Conservation (phyloP, 768 basidiomycete genomes). For the Candolleomyces aberdarensis region DNA sequence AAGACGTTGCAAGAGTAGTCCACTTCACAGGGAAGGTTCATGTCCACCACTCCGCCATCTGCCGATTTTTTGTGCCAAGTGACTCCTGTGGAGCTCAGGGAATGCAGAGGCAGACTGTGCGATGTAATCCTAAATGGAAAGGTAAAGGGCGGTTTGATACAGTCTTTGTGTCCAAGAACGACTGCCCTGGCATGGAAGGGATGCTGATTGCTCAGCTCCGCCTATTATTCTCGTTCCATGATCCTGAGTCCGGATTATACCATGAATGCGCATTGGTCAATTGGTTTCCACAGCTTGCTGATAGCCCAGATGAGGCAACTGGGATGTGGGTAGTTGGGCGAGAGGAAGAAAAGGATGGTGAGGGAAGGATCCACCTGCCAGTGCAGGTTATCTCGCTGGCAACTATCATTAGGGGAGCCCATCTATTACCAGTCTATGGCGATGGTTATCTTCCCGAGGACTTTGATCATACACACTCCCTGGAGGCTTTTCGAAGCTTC, state of each 20-base stretch:
- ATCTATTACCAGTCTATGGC: slow-evolving; percentile 18
- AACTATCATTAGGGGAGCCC: neutral
- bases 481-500: slow-evolving; percentile 21
- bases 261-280: slow-evolving; percentile 25
- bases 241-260: neutral
- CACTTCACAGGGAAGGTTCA: slow-evolving; percentile 14
- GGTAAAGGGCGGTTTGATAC: neutral
- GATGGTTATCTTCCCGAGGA: slow-evolving; percentile 10
- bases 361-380: neutral
- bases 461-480: slow-evolving; percentile 16
- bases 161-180: slow-evolving; percentile 21
- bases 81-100: slow-evolving; percentile 24
- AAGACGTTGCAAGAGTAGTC: slow-evolving; percentile 11
- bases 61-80: slow-evolving; percentile 25
- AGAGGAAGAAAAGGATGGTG: slow-evolving; percentile 5
- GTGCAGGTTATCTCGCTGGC: slow-evolving; percentile 17
- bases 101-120: slow-evolving; percentile 24
- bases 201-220: neutral
- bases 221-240: neutral
- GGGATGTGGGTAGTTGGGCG: slow-evolving; percentile 30
- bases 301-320: slow-evolving; percentile 20
- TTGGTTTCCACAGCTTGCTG: slow-evolving; percentile 17
- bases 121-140: slow-evolving; percentile 20
- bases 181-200: slow-evolving; percentile 16
- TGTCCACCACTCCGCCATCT: slow-evolving; percentile 25